Evolutionary conservation across 495 filamentous ascomycete genomes (phyloP), one percentile per base, ranked within the genome.

Genomic region (Hyaloscypha hepaticicola): DNA sequence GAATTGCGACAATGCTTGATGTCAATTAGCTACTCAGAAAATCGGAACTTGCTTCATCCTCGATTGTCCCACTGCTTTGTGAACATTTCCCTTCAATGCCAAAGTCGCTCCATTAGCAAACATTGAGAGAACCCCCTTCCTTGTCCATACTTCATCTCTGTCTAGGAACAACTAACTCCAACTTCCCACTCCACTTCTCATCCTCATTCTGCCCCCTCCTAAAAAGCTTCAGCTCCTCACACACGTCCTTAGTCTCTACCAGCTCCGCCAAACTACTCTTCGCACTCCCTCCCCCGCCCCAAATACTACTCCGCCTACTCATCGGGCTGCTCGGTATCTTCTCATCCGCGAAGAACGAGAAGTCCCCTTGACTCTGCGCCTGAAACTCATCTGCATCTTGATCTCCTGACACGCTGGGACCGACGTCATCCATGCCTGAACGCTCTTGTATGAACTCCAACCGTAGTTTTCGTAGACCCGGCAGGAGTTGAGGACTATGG

Each of bases 341-440:
- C 52, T 41, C 53, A 26, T 38, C 38, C 2, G 24, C 25, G 52
- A 71, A 71, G 66, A 71, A 71, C 5, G 69, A 71, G 49, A 71
- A 71, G 55, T 71, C 69, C 1, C 55, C 59, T 48, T 29, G 21
- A n/a, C 48, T 25, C 9, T 55, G 41, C 0, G 25, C 33, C 2
- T 38, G 24, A 29, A 71, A 71, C 5, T 24, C 59, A 50, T 66
- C 69, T 2, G 66, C 66, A 27, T 71, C 69, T 19, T 21, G 29
- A 59, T 71, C 66, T 6, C 63, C 69, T 14, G 63, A 60, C 0
- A 65, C 57, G 0, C 59, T 64, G 6, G 31, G 7, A 0, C 22
- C 26, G 3, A 7, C 26, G 1, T 27, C 25, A 11, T 38, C 27
- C 14, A 24, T n/a, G 3, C 38, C 26, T 12, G 29, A 21, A 12